These are phyloP conservation scores for Lachnellula arida DNA, from an alignment of 2,329 filamentous ascomycete species.

Conservation along the genomic window DNA sequence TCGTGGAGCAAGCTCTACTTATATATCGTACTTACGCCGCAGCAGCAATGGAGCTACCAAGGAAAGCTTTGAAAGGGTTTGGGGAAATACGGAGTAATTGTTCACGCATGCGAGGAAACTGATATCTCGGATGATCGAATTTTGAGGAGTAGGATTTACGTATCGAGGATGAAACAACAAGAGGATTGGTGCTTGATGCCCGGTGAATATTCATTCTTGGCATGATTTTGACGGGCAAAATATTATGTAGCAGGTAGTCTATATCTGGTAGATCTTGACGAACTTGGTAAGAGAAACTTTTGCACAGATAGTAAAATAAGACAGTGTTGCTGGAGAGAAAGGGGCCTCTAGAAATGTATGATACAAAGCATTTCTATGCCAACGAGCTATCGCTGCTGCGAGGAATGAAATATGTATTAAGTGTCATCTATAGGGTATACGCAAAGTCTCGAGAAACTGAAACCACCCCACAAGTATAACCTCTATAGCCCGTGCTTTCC, in stretches of 20 bases:
- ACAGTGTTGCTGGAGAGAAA: too few species aligned
- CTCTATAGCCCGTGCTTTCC: constrained; percentile 1
- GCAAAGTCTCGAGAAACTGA: constrained; percentile 6
- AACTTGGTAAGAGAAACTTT: background rate
- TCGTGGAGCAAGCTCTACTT: background rate
- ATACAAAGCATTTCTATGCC: background rate
- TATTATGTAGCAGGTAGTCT: background rate
- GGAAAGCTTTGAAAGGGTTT: background rate
- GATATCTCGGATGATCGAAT: background rate
- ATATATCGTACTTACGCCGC: background rate
- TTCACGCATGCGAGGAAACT: background rate
- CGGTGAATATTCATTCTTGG: background rate
- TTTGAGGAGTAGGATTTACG: background rate
- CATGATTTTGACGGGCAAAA: background rate
- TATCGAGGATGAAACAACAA: background rate
- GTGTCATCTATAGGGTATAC: constrained; percentile 12
- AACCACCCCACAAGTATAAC: background rate
- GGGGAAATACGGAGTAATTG: background rate
- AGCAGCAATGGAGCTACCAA: background rate
- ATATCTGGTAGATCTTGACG: background rate
- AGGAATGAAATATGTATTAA: background rate
- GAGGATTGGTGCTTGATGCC: background rate
- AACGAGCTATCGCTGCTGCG: constrained; percentile 1
- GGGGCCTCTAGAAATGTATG: background rate
- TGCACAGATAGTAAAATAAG: background rate